Conservation (phyloP, 2,329 filamentous ascomycete species). For the Penicillium sp. region DNA sequence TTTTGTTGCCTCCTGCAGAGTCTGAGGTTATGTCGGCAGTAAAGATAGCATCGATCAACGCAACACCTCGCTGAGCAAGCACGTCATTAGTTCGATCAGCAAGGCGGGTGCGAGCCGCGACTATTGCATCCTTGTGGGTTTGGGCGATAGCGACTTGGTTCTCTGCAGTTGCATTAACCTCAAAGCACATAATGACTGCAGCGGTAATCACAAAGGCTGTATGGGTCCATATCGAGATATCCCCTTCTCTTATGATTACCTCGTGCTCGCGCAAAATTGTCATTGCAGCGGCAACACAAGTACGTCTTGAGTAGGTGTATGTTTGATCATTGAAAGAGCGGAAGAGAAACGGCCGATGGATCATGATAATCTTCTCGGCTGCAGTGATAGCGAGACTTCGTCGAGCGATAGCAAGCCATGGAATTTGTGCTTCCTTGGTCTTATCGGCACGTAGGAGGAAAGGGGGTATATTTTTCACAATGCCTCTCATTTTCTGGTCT, state of each 20-base stretch:
- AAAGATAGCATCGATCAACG: slow-evolving; percentile 28
- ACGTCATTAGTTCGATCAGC: slow-evolving; percentile 22
- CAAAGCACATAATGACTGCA: slow-evolving; percentile 29
- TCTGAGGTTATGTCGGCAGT: slow-evolving; percentile 16
- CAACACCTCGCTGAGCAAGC: slow-evolving; percentile 28
- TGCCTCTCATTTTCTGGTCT: slow-evolving; percentile 36
- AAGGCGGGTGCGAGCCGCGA: slow-evolving; percentile 24
- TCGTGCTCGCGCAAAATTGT: slow-evolving; percentile 38
- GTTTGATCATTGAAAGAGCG: slow-evolving; percentile 34
- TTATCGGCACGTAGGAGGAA: slow-evolving; percentile 32
- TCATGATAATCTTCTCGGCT: slow-evolving; percentile 46
- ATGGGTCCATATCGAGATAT: slow-evolving; percentile 30
- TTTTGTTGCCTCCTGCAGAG: slow-evolving; percentile 6
- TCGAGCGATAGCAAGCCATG: slow-evolving; percentile 38
- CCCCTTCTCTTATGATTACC: slow-evolving; percentile 25
- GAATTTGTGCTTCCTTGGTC: slow-evolving; percentile 30
- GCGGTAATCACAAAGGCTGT: slow-evolving; percentile 31
- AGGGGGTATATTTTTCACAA: slow-evolving; percentile 35
- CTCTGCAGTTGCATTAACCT: slow-evolving; percentile 22
- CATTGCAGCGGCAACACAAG: slow-evolving; percentile 42
- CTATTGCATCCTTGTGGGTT: slow-evolving; percentile 24
- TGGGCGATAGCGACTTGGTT: slow-evolving; percentile 15
- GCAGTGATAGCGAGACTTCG: slow-evolving; percentile 41
- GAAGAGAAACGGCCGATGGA: slow-evolving; percentile 42
- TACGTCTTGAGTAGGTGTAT: slow-evolving; percentile 37